A percentile compares a stretch with the other conserved stretches of the same genome.
phyloP scores from a whole-genome alignment of 257 asterid genomes.

The Fraxinus anomala region DNA sequence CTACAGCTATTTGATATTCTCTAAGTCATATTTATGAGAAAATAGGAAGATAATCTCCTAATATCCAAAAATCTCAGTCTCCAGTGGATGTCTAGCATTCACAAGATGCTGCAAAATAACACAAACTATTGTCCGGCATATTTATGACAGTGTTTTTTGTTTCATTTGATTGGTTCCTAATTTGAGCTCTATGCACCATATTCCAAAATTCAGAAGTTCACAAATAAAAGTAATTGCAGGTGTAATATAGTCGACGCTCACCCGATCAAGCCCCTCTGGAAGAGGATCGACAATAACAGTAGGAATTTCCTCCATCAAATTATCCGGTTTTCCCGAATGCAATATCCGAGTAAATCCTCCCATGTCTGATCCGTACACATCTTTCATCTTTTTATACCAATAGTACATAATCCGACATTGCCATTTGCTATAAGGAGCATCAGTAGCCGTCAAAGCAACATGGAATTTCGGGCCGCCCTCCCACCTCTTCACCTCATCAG shows the following conservation, averaged over 20 bases:
- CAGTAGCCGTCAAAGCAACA: slow-evolving; percentile 88
- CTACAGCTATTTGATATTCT: not conserved
- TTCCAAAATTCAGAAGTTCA: not conserved
- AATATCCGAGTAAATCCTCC: slow-evolving; percentile 92
- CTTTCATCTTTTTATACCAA: slow-evolving; percentile 87
- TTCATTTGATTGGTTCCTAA: not conserved
- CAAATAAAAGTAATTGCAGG: slow-evolving; percentile 14
- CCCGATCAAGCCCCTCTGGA: slow-evolving; percentile 95
- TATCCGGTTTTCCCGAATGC: slow-evolving; percentile 88
- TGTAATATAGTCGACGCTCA: slow-evolving; percentile 35
- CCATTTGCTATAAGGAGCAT: slow-evolving; percentile 90
- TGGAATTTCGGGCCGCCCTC: slow-evolving; percentile 57
- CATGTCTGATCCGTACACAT: slow-evolving; percentile 83
- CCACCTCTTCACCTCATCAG: slow-evolving; percentile 32
- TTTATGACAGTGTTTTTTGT: not conserved
- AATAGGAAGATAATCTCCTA: not conserved
- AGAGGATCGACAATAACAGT: slow-evolving; percentile 85
- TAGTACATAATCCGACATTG: slow-evolving; percentile 93
- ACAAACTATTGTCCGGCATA: not conserved
- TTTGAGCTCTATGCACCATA: not conserved
- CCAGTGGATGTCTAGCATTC: not conserved
- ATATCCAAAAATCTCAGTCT: not conserved
- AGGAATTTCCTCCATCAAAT: slow-evolving; percentile 93
- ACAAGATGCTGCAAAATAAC: not conserved
- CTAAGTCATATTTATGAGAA: not conserved